Evolutionary conservation across 495 filamentous ascomycete genomes (phyloP), one percentile per base, ranked within the genome.

Genomic region (Aspergillus heteromorphus): DNA sequence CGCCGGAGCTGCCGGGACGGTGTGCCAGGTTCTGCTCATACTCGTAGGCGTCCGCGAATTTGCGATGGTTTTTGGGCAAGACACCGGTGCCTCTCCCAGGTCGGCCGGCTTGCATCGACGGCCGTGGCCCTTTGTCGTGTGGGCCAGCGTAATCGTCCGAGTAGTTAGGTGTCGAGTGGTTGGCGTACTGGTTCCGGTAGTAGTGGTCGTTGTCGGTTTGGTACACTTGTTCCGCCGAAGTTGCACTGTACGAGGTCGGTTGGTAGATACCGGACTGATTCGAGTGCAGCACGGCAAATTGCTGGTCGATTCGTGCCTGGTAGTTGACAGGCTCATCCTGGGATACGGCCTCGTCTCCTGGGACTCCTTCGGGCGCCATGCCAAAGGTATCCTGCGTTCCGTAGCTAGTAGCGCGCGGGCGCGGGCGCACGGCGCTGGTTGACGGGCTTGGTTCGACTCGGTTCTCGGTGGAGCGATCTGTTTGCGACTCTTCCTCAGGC

Each of bases 11-110:
- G 27, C 92, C 93, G 4, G 83, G 85, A 66, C 91, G 84, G 51
- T 85, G 80, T 7, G 84, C 73, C 34, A 73, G 72, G 52, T 84
- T 80, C 47, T 82, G 77, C 53, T 86, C 84, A 48, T 84, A 82
- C 60, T 96, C 91, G 63, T 92, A 96, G n/a, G 89, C 90, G 59
- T 97, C 90, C 2, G 80, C 84, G 59, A 98, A 95, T 54, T 89
- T 91, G 59, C 86, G 78, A 55, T 88, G 83, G 63, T 84, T 88
- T 74, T 95, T 96, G 60, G 91, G 87, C 30, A 95, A 68, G 13
- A 91, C 79, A 41, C 71, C 83, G 9, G 76, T 64, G 16, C 76
- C 73, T 42, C 75, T 73, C 14, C 65, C 63, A 36, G 74, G 72
- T 10, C 80, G 76, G 29, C 66, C 67, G 47, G 62, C 60, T 58